A percentile compares a stretch with the other conserved stretches of the same genome.
These are phyloP conservation scores for Ogataea glucozyma DNA, from an alignment of 805 yeast species.

Conservation along the genomic window DNA sequence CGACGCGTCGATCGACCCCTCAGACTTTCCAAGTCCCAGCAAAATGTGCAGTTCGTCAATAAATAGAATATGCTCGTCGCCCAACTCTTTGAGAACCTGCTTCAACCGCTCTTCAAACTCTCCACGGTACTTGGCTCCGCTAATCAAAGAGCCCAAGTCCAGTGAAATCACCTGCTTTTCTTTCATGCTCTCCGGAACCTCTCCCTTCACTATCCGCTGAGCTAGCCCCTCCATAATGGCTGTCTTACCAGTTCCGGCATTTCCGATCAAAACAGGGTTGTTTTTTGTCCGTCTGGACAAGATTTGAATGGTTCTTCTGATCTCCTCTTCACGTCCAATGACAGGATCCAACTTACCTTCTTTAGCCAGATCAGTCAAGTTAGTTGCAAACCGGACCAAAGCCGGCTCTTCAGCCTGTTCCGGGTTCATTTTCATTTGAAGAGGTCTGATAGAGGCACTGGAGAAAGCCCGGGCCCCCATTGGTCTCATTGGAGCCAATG, in stretches of 20 bases:
- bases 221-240: constrained; percentile 97
- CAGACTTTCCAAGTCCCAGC: constrained; percentile 88
- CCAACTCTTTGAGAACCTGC: constrained; percentile 77
- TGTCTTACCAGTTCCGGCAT: constrained; percentile 98
- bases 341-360: constrained; percentile 95
- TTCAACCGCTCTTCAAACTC: constrained; percentile 93
- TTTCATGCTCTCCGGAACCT: constrained; percentile 93
- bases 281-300: constrained; percentile 91
- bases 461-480: constrained; percentile 17
- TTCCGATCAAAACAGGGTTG: constrained; percentile 92
- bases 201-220: constrained; percentile 85
- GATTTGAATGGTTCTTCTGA: constrained; percentile 88
- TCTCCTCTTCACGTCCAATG: constrained; percentile 95
- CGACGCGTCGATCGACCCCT: constrained; percentile 95
- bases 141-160: constrained; percentile 85
- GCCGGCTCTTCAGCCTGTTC: constrained; percentile 63
- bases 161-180: constrained; percentile 79
- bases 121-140: constrained; percentile 95
- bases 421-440: constrained; percentile 36
- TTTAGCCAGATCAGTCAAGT: constrained; percentile 80
- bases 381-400: constrained; percentile 79
- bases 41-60: constrained; percentile 90
- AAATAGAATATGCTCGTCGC: constrained; percentile 74
- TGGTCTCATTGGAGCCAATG: neutral
- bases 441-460: constrained; percentile 3